Base-by-base conservation (phyloP, 2,329 filamentous ascomycete species). In the Paecilomyces dactylethromorphus region DNA sequence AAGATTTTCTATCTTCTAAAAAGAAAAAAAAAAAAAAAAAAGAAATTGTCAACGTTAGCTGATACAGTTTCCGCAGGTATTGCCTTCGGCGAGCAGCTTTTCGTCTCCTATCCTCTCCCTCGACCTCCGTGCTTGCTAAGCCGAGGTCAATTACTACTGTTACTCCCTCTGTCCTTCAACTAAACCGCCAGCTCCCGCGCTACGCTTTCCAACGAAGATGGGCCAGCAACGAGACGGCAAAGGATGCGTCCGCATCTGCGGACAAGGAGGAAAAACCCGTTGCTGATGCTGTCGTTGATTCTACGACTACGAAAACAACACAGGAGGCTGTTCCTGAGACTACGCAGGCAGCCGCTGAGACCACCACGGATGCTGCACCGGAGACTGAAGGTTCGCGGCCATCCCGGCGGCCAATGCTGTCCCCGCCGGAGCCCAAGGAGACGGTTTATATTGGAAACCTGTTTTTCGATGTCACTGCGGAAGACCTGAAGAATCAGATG, bases 401-500 rank as follows among this genome's bases (percentile, higher is more conserved):
- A 10, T 57, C 56, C 8, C 50, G 56, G 21, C 59, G 62, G 21
- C 22, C 56, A 50, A 21, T 56, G 24, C 22, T 57, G 53, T 60
- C 45, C 4, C 52, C 58, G 11, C 56, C 62, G 32, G 57, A 64
- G n/a, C 75, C 75, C 18, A 77, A 76, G 55, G 73, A 74, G 61
- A 82, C 78, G 7, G 65, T 90, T 59, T 91, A 87, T 66, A 69
- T 90, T 62, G 87, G 86, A 60, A 91, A 91, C 72, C 75, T 91
- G 53, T 86, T 85, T 71, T 91, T 85, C 69, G 87, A 90, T 68
- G 81, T 88, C 58, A 85, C 81, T 5, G 80, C 83, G 5, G 79
- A 83, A 31, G 82, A 88, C 63, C 66, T 91, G 53, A 77, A 80
- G 65, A 78, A 81, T 55, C 81, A 85, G 53, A 87, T 90, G 69